These are phyloP conservation scores for Diaporthe vexans DNA, from an alignment of 2,329 filamentous ascomycete species.

Conservation along the genomic window DNA sequence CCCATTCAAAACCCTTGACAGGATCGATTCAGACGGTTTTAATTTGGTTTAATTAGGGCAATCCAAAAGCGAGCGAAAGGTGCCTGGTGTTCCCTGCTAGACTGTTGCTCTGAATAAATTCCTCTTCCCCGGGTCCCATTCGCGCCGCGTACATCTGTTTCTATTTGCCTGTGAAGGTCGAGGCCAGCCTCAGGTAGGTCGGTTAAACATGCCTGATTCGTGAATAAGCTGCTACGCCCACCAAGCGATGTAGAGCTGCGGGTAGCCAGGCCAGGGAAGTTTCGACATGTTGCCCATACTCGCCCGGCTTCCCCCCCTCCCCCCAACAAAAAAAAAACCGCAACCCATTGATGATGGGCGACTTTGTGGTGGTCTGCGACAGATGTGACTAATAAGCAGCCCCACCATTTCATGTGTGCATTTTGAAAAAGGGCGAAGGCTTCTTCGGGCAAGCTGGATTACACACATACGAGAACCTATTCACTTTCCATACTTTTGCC, in stretches of 20 bases:
- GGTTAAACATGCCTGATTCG: too few relatives aligned
- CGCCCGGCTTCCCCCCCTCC: too few relatives aligned
- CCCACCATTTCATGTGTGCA: too few relatives aligned
- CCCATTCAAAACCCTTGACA: conserved; percentile 17
- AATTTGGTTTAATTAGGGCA: not conserved
- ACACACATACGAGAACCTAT: not conserved
- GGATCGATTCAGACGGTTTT: not conserved
- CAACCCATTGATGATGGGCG: too few relatives aligned
- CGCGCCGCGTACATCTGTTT: not conserved
- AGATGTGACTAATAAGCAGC: not conserved
- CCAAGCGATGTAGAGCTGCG: not conserved
- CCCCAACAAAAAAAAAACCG: too few relatives aligned
- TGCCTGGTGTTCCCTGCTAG: conserved; percentile 11
- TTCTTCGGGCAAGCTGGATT: not conserved
- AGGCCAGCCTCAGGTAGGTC: not conserved
- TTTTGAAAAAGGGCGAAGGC: not conserved
- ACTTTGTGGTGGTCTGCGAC: too few relatives aligned
- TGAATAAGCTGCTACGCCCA: not conserved
- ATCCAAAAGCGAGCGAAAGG: conserved; percentile 27
- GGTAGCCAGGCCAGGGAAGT: too few relatives aligned
- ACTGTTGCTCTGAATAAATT: not conserved
- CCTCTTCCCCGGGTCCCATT: too few relatives aligned
- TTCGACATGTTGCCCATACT: too few relatives aligned
- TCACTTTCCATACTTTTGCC: not conserved
- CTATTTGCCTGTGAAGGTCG: not conserved